A percentile compares a stretch with the other conserved stretches of the same genome.
These are phyloP conservation scores for Blastosporella zonata DNA, from an alignment of 1,284 basidiomycete species.

Conservation along the genomic window DNA sequence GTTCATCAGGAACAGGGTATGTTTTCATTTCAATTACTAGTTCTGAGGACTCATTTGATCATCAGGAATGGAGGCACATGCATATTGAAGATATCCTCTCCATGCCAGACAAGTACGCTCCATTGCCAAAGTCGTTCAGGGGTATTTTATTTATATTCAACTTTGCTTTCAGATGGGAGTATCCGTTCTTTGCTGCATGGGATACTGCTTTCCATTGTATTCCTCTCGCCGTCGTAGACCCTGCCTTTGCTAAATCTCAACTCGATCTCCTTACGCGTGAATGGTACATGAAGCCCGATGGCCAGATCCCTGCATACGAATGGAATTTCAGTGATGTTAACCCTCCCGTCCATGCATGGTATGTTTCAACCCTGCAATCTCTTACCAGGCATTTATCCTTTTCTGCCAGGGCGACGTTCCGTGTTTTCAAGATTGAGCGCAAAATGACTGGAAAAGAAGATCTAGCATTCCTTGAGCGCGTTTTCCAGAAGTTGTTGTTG, in stretches of 20 bases:
- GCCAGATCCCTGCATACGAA: conserved; percentile 97
- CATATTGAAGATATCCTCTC: conserved; percentile 94
- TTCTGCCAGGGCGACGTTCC: conserved; percentile 81
- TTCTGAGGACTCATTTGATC: conserved; percentile 6
- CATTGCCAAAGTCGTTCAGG: neutral
- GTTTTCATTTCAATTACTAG: conserved; percentile 17
- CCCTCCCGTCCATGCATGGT: conserved; percentile 97
- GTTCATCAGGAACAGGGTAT: conserved; percentile 77
- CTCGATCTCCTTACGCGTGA: conserved; percentile 94
- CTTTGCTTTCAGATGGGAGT: conserved; percentile 78
- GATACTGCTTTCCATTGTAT: conserved; percentile 99
- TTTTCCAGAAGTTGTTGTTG: conserved; percentile 95
- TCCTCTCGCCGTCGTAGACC: conserved; percentile 93
- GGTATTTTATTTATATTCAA: conserved; percentile 7
- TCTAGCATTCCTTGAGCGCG: conserved; percentile 89
- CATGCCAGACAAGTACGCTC: conserved; percentile 93
- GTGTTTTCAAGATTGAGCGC: conserved; percentile 97
- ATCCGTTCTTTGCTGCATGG: conserved; percentile 94
- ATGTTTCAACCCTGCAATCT: conserved; percentile 6
- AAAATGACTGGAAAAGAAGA: conserved; percentile 93
- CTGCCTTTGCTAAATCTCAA: conserved; percentile 96
- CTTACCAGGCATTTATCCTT: conserved; percentile 1
- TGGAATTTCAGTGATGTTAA: conserved; percentile 99
- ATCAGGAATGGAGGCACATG: conserved; percentile 88
- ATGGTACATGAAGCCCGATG: conserved; percentile 99